Base-by-base conservation (phyloP, 495 filamentous ascomycete species). In the Penicillium bovifimosum region DNA sequence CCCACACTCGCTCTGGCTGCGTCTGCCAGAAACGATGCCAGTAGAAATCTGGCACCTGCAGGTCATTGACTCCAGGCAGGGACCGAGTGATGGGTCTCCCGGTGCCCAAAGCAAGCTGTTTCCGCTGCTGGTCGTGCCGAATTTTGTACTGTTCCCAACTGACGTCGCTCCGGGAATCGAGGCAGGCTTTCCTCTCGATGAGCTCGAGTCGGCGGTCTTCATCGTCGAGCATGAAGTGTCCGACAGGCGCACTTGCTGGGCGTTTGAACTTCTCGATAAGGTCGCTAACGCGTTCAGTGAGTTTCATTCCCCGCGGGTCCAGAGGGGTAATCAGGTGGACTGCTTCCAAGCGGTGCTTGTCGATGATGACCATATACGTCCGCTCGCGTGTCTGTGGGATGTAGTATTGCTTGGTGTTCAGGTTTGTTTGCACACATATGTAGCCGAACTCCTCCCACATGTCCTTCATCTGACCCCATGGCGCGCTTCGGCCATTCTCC, bases 391-490 rank as follows among this genome's bases (percentile, higher is more conserved):
- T 95, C 33, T 95, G 90, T 0, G 90, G 90, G 2, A 95, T 69
- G 41, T 90, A 91, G 60, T 78, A 92, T 0, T 87, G 59, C 61
- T 92, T 93, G 2, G 83, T 85, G 57, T 95, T 88, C 0, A 88
- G 59, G 5, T 64, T 52, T 5, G 62, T 28, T 11, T 66, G 69
- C 5, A 55, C 53, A 1, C 76, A 73, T 1, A 72, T 57, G 60
- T 93, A 95, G 11, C 75, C 79, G 17, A 81, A 66, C 5, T 68
- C 63, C 0, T 68, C 55, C 65, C 83, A 83, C 20, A 76, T 63
- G 0, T 66, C 38, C 10, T 62, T 62, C 49, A 88, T 82, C 5
- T 74, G 55, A 0, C 58, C 44, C 88, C 88, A 93, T 3, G 84
- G 83, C 0, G 84, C 86, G 32, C 47, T 60, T 2, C 56, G 46